Evolutionary conservation across 1,284 basidiomycete genomes (phyloP).

Genomic region (Ustilago xerochloae): DNA sequence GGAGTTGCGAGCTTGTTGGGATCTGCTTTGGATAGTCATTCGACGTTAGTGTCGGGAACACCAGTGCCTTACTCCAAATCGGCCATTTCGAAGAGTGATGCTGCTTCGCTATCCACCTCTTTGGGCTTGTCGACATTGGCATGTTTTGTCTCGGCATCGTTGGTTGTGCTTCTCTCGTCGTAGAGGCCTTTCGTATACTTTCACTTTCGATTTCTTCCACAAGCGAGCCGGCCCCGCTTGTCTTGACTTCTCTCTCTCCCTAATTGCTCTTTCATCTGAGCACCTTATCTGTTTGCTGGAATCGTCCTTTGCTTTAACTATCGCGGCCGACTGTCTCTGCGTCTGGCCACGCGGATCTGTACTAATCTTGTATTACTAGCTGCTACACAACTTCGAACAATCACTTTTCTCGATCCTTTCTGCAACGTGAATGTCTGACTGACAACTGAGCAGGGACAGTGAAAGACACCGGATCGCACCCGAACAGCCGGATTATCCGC

Average conservation of each 20-base stretch:
- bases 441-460: background rate
- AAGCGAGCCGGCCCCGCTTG: constrained; percentile 22
- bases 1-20: background rate
- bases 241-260: background rate
- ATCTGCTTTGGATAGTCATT: constrained; percentile 2
- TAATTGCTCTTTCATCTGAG: background rate
- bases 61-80: constrained; percentile 42
- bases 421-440: too few relatives aligned
- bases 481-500: constrained; percentile 1
- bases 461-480: background rate
- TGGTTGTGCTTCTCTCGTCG: background rate
- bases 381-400: background rate
- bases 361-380: constrained; percentile 1
- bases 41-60: constrained; percentile 28
- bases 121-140: constrained; percentile 1
- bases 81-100: constrained; percentile 11
- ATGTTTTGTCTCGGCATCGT: background rate
- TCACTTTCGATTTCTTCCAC: background rate
- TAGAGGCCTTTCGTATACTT: background rate
- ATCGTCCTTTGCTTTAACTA: too few relatives aligned
- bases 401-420: background rate
- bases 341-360: constrained; percentile 8
- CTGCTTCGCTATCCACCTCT: background rate
- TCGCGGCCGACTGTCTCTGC: background rate
- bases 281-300: too few relatives aligned